These are phyloP conservation scores for Leucosporidium scottii DNA, from an alignment of 768 basidiomycete genomes.

Conservation along the genomic window DNA sequence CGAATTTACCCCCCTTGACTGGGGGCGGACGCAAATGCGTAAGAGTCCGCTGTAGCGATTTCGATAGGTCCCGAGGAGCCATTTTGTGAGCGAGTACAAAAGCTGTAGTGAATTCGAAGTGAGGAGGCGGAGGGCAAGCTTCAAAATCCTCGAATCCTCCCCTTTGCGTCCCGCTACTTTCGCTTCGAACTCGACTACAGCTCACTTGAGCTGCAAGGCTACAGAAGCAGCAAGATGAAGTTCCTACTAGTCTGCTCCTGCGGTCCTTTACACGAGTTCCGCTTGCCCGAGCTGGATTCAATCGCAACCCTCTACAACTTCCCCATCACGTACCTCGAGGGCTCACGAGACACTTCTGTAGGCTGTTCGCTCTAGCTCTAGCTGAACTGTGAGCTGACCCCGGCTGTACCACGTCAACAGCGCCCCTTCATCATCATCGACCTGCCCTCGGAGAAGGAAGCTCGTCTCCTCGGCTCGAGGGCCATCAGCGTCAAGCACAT, in stretches of 20 bases:
- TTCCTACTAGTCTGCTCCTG: conserved; percentile 8
- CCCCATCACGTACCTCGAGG: conserved; percentile 12
- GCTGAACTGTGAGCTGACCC: neutral
- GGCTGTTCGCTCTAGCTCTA: too few species aligned
- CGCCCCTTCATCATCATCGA: conserved; percentile 69
- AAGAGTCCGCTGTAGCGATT: conserved; percentile 30
- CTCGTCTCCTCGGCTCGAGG: conserved; percentile 60
- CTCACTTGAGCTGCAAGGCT: neutral
- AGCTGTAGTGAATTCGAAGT: too few species aligned
- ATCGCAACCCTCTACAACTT: conserved; percentile 11
- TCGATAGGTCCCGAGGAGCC: conserved; percentile 16
- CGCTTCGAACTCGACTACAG: too few species aligned
- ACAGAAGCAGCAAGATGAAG: neutral
- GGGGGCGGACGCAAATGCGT: conserved; percentile 25
- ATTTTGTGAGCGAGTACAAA: neutral
- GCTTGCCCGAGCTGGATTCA: conserved; percentile 21
- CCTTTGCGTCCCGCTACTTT: too few species aligned
- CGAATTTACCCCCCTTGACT: conserved; percentile 27
- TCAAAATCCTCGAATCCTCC: too few species aligned
- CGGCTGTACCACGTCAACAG: neutral
- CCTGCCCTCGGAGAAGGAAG: conserved; percentile 66
- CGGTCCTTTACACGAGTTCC: conserved; percentile 28
- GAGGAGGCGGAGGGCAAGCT: too few species aligned
- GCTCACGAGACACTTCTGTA: conserved; percentile 21
- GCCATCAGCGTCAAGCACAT: conserved; percentile 78